Percentiles rank a stretch among this genome's conserved stretches.
phyloP scores from a whole-genome alignment of 1,284 basidiomycete genomes.

The Moniliella sp. region DNA sequence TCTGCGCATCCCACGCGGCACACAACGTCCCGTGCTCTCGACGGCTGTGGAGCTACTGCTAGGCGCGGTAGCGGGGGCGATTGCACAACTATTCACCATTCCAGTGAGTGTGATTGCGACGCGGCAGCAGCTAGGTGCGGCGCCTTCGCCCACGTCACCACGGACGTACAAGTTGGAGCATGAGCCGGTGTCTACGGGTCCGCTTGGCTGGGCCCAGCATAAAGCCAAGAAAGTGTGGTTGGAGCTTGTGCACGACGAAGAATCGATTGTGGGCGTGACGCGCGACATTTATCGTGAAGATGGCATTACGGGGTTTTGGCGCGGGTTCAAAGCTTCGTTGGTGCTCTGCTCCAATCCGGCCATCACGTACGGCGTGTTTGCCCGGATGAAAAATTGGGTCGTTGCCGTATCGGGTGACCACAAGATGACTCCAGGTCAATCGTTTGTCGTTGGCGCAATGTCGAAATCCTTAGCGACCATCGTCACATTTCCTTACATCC shows the following conservation, averaged over 20 bases:
- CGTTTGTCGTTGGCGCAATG: constrained; percentile 70
- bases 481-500: constrained; percentile 41
- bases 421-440: constrained; percentile 56
- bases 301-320: constrained; percentile 74
- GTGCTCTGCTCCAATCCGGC: constrained; percentile 84
- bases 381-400: constrained; percentile 49
- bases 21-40: constrained; percentile 9
- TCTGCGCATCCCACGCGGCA: neutral
- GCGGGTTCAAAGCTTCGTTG: constrained; percentile 71
- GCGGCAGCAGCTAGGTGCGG: constrained; percentile 50
- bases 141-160: neutral
- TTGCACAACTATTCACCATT: constrained; percentile 94
- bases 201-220: neutral
- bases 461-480: constrained; percentile 82
- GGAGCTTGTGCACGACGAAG: constrained; percentile 36
- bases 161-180: neutral
- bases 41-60: constrained; percentile 43
- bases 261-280: constrained; percentile 51
- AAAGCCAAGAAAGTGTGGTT: neutral
- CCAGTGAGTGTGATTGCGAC: constrained; percentile 93
- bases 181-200: neutral
- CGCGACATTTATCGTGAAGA: constrained; percentile 76
- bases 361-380: constrained; percentile 90
- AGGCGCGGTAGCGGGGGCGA: constrained; percentile 72
- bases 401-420: constrained; percentile 39